Percentiles rank a stretch among this genome's conserved stretches.
phyloP scores from a whole-genome alignment of 495 filamentous ascomycete genomes.

The Hypoxylon fuscum region DNA sequence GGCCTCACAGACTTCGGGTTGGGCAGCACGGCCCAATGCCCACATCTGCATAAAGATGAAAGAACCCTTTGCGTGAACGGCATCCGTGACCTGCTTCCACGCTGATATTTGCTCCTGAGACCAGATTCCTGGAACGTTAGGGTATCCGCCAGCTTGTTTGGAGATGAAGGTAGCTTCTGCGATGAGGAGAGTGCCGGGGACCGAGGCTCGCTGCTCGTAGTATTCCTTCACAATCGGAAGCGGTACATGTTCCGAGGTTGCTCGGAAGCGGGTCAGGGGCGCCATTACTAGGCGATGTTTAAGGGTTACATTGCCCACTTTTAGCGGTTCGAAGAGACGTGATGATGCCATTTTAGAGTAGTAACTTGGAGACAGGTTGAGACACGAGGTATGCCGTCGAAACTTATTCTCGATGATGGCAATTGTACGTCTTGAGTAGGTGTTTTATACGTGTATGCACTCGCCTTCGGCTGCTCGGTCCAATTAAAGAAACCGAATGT shows the following conservation, averaged over 20 bases:
- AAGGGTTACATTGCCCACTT: conserved; percentile 48
- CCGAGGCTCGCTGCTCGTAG: conserved; percentile 66
- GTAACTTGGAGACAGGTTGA: no score
- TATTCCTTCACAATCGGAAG: conserved; percentile 59
- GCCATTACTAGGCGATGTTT: conserved; percentile 56
- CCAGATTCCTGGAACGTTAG: conserved; percentile 66
- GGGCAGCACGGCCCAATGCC: conserved; percentile 51
- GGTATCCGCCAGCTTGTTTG: conserved; percentile 40
- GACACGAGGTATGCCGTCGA: no score
- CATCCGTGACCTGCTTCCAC: conserved; percentile 67
- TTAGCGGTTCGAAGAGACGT: conserved; percentile 53
- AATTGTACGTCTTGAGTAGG: no score
- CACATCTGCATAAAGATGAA: conserved; percentile 70
- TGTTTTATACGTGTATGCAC: no score
- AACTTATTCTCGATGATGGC: no score
- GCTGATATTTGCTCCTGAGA: conserved; percentile 62
- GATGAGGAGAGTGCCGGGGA: conserved; percentile 68
- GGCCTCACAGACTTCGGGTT: conserved; percentile 45
- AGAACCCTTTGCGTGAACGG: conserved; percentile 68
- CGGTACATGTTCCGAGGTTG: conserved; percentile 55
- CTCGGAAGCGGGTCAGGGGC: conserved; percentile 59
- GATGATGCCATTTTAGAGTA: conserved; percentile 30
- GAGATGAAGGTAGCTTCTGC: conserved; percentile 66
- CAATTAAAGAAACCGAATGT: background rate
- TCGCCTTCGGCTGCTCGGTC: no score